Base-by-base conservation (phyloP, 805 yeast species). In the Cephaloascus fragrans region DNA sequence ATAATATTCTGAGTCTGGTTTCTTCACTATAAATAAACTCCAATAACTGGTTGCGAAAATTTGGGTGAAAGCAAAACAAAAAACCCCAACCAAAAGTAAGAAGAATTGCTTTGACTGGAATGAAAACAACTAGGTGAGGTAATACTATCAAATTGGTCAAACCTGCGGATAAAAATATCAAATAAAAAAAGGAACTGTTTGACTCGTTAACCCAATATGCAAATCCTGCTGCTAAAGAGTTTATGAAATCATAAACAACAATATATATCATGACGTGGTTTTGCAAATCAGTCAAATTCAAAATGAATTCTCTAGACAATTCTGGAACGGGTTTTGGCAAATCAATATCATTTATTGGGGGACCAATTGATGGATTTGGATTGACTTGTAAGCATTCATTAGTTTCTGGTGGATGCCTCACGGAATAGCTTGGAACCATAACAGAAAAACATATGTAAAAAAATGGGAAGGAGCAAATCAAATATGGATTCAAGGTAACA, bases 251-350 rank as follows among this genome's bases (percentile, higher is more conserved):
- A 69, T 79, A 86, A 0, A 66, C 58, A 10, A 62, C 55, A 8
- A 82, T 78, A 53, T 80, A 85, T 12, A 78, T 50, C 23, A 79
- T 52, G 85, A 83, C 80, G 50, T 78, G 81, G 53, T 87, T 87
- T 52, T 87, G 96, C 42, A 86, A 63, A 61, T 87, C 96, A 1
- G 94, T 84, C 49, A 84, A 63, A 53, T 87, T 87, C 41, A 86
- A 53, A 17, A 81, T 57, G 52, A 86, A 87, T 53, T 87, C 95
- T 40, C 83, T 67, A 26, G 89, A 79, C 37, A 83, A 66, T 55
- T 86, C 87, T 3, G 89, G 83, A 5, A 80, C 83, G 0, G 94
- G 93, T 43, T 73, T 75, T 3, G 87, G 84, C 3, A 70, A 50
- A 26, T 62, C 69, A 19, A 74, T 67, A 10, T 64, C 62, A 34